Base-by-base conservation (phyloP, 805 yeast genomes). In the Lachancea meyersii region DNA sequence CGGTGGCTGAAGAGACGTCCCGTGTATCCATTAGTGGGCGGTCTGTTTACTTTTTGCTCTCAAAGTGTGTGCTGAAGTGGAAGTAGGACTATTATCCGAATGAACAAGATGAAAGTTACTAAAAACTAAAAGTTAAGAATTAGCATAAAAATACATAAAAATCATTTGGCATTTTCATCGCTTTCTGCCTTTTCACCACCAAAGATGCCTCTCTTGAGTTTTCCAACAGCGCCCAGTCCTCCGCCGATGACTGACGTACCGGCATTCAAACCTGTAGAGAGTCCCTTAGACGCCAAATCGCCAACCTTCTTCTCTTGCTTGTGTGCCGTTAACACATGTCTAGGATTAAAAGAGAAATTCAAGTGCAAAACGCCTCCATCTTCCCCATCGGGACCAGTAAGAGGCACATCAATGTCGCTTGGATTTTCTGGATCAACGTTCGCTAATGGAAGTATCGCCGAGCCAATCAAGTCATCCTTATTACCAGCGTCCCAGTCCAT, bases 401-500 rank as follows among this genome's bases (percentile, higher is more conserved):
- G 45, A 2, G 77, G 77, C 33, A 80, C 64, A 36, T 72, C 77
- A 44, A 74, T 58, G 14, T 74, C 79, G 13, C 67, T 63, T 20
- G 75, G 73, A 22, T 69, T 67, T 41, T 73, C 70, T 3, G 88
- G 85, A 49, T 79, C 78, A 16, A 89, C 67, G 11, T 77, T 76
- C 0, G 75, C 61, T 44, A 91, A 65, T 9, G 76, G 72, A 43
- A 88, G 59, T 18, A 57, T 52, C 8, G 79, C 85, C 24, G 68
- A 69, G 44, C 97, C 95, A 43, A 93, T 71, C 49, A 71, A 69
- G 63, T 93, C 99, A 63, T 93, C 91, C 47, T 76, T 77, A 35
- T 86, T 80, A 51, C 96, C 96, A 50, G 91, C 77, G 64, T 93
- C 99, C 96, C 97, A 91, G 61, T 93, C 99, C 57, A 59, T 72